Evolutionary conservation across 257 asterid species (phyloP), one percentile per base, ranked within the genome.

Genomic region (Jacaranda copaia): DNA sequence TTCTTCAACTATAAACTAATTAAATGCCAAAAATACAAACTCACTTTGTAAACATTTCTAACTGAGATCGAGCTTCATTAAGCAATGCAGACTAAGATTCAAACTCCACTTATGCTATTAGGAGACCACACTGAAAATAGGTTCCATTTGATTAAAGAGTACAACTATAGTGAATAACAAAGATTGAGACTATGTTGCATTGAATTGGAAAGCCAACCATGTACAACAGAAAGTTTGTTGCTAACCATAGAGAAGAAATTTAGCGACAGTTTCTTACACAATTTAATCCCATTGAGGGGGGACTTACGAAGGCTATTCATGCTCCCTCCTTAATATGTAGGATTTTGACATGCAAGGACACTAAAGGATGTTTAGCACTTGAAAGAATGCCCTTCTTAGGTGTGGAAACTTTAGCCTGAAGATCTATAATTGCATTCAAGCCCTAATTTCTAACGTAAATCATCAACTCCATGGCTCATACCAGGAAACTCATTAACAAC

Each of bases 51-150:
- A 73, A 96, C 97, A 84, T 92, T 90, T 53, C 68, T 85, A 91
- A 87, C 79, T 93, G 97, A 76, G 80, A 81, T 74, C 93, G 92
- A 73, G 90, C 92, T 83, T 91, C 99, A 81, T 90, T 89, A 72
- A 96, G 95, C 85, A 96, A 81, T 48, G 96, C 85, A 77, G 96
- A 92, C 96, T 95, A 92, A 67, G 98, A 88, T 79, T 89, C 96
- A 66, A 91, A 93, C 88, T 96, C 99, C 89, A 96, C 89, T 88
- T 91, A 79, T 89, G 88, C 97, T 96, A 91, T 71, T 89, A 86
- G 72, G 91, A 88, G 42, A 89, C 89, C 84, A 96, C 78, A 63
- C 78, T 77, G 67, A 87, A 84, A 77, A 96, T 85, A 60, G 96
- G 93, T 56, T 78, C 83, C 84, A 96, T 55, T 81, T 85, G 78